Evolutionary conservation across 179 eudicot genomes (phyloP).

Genomic region (Dionaea muscipula): DNA sequence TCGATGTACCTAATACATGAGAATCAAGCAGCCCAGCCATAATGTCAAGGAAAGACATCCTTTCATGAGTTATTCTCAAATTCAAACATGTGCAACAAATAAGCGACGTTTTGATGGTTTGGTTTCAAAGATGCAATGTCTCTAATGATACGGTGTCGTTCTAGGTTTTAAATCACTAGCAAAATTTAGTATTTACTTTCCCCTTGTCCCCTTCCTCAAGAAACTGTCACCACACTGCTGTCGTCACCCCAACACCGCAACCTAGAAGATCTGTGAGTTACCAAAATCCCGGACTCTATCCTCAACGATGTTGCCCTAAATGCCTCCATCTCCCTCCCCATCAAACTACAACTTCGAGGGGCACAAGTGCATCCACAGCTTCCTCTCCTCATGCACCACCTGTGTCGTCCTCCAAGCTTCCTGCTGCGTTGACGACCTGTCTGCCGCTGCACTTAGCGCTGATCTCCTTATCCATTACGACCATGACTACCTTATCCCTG

Average conservation of each 20-base stretch:
- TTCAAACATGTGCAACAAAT: no score
- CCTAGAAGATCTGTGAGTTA: slow-evolving; percentile 64
- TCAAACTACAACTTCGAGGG: slow-evolving; percentile 69
- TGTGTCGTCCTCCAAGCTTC: slow-evolving; percentile 83
- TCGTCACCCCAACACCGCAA: slow-evolving; percentile 11
- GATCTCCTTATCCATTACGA: slow-evolving; percentile 69
- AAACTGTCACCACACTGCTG: no score
- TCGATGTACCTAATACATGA: no score
- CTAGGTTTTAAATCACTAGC: no score
- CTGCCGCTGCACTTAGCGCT: slow-evolving; percentile 51
- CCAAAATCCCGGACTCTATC: slow-evolving; percentile 64
- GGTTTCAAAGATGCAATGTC: no score
- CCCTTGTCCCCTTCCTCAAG: no score
- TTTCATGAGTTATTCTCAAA: no score
- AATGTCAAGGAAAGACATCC: no score
- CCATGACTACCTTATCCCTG: slow-evolving; percentile 74
- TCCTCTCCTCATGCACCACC: slow-evolving; percentile 33
- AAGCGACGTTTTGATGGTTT: no score
- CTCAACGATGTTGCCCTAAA: slow-evolving; percentile 49
- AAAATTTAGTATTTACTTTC: no score
- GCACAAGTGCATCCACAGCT: slow-evolving; percentile 65
- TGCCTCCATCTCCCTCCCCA: slow-evolving; percentile 68
- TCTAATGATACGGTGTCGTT: no score
- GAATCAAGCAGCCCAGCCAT: no score
- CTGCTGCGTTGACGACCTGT: slow-evolving; percentile 78